Conservation (phyloP, 495 filamentous ascomycete genomes). For the Xylaria venustula region DNA sequence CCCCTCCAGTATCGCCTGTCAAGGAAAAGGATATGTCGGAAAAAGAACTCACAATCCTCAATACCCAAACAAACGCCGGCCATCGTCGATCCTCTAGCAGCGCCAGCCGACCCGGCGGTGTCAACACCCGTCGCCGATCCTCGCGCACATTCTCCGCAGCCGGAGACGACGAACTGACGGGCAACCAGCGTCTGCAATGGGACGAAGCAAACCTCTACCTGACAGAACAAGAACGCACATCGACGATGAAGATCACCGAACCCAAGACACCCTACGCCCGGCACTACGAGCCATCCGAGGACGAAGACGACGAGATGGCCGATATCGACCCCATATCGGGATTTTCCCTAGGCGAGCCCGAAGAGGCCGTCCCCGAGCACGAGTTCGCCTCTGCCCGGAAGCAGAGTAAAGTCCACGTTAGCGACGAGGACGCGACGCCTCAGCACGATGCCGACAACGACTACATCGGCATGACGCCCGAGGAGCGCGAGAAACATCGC, state of each 20-base stretch:
- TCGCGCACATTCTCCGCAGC: slow-evolving; percentile 40
- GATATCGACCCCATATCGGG: slow-evolving; percentile 83
- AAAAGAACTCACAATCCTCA: slow-evolving; percentile 87
- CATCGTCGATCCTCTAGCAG: slow-evolving; percentile 80
- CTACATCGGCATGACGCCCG: slow-evolving; percentile 62
- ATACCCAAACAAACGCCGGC: slow-evolving; percentile 92
- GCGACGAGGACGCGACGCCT: slow-evolving; percentile 50
- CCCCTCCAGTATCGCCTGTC: slow-evolving; percentile 49
- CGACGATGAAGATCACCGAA: slow-evolving; percentile 98
- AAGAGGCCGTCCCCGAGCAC: slow-evolving; percentile 61
- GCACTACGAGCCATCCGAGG: slow-evolving; percentile 85
- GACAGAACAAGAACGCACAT: slow-evolving; percentile 88
- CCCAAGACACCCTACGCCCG: slow-evolving; percentile 95
- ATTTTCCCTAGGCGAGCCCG: slow-evolving; percentile 90
- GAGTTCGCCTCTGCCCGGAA: slow-evolving; percentile 44
- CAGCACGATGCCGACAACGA: slow-evolving; percentile 53
- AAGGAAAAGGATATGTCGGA: slow-evolving; percentile 51
- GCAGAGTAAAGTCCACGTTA: slow-evolving; percentile 69
- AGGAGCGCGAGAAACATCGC: slow-evolving; percentile 84
- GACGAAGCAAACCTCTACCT: slow-evolving; percentile 97
- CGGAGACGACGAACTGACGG: slow-evolving; percentile 40
- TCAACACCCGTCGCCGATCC: slow-evolving; percentile 74
- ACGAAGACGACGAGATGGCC: slow-evolving; percentile 74
- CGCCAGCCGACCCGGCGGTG: slow-evolving; percentile 53
- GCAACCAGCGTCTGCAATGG: slow-evolving; percentile 82